Evolutionary conservation across 345 rosid species (phyloP), one percentile per base, ranked within the genome.

Genomic region (Balakata baccata): DNA sequence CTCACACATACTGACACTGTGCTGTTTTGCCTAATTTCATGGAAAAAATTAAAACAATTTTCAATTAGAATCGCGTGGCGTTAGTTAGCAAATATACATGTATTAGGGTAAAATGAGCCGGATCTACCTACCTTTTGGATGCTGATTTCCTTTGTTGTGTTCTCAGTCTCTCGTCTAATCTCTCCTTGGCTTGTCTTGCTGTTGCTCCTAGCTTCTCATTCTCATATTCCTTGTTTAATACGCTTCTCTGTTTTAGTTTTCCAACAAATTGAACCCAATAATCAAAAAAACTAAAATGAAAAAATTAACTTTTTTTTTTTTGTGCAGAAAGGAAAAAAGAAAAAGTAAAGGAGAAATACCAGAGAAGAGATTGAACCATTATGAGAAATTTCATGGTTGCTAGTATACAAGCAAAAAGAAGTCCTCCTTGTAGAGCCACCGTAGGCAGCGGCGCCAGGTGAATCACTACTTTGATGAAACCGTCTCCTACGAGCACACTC

Each of bases 161-260:
- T 81, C 86, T 84, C 11, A 95, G 82, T 82, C 86, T 82, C 81
- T 77, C 87, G 69, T 92, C 87, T 4, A 95, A 70, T 74, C 98
- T 89, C 74, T 91, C 87, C 80, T 88, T 95, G 13, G 99, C 99
- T 77, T 89, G 90, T 84, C 93, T 84, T 1, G 90, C 97, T 25
- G 58, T 79, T 70, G 78, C 90, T 59, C 84, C 91, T 5, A 92
- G 94, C 75, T 85, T 88, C 81, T 83, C 87, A 58, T 85, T 89
- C 50, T 80, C 80, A 10, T 25, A 29, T 61, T 75, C 80, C 57
- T 82, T 82, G 58, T 52, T 74, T 22, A 68, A 51, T 49, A 79
- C 75, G 80, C 52, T 74, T 79, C 88, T 82, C 84, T 85, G 51
- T 7, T 38, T 16, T 68, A 37, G 7, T 41, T 63, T 10, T 51